Evolutionary conservation across 495 filamentous ascomycete genomes (phyloP).

Genomic region (Lindgomyces ingoldianus): DNA sequence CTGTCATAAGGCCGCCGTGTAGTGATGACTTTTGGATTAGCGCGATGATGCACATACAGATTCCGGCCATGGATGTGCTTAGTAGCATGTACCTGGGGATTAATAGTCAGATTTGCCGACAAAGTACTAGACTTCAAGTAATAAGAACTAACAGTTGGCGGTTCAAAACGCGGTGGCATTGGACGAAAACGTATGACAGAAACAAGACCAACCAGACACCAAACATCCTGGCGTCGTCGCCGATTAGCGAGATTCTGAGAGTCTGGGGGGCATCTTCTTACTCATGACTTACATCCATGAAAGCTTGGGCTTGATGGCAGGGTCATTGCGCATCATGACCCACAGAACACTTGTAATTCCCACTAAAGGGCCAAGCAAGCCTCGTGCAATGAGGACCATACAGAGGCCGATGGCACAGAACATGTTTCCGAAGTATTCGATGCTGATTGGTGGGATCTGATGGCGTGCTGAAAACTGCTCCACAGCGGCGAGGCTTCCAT

Average conservation of each 20-base stretch:
- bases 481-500: no score
- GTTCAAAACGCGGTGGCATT: neutral
- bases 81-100: slow-evolving; percentile 17
- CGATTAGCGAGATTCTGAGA: no score
- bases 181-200: slow-evolving; percentile 2
- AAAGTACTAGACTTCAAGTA: neutral
- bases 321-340: slow-evolving; percentile 21
- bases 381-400: no score
- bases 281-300: slow-evolving; percentile 25
- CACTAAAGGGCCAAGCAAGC: slow-evolving; percentile 14
- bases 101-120: neutral
- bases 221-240: slow-evolving; percentile 14
- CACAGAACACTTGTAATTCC: slow-evolving; percentile 16
- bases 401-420: no score
- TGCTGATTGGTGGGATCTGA: no score
- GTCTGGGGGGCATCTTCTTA: no score
- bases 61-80: neutral
- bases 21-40: slow-evolving; percentile 13
- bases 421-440: no score
- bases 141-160: slow-evolving; percentile 7
- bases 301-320: neutral
- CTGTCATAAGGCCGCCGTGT: slow-evolving; percentile 12
- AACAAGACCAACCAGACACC: slow-evolving; percentile 13
- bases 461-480: no score
- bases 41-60: slow-evolving; percentile 11